Base-by-base conservation (phyloP, 257 asterid species). In the Solanum paucissectum region DNA sequence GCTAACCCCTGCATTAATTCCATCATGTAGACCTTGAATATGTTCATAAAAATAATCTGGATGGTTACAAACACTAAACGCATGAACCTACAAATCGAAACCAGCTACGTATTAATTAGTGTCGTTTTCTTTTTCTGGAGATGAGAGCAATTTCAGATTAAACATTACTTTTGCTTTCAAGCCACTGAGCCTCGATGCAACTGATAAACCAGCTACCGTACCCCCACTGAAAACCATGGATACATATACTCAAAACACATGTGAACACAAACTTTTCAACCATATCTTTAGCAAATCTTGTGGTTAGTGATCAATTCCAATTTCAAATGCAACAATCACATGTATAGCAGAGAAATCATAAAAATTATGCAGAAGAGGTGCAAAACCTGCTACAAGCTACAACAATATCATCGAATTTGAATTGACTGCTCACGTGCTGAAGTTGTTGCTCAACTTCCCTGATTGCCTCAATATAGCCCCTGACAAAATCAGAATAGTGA, bases 401-500 rank as follows among this genome's bases (percentile, higher is more conserved):
- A 90, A 94, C 94, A 84, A 95, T 92, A 91, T 95, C 98, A 73
- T 94, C 95, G 88, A 97, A 95, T 86, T 89, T 81, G 77, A 87
- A 77, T 87, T 74, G 90, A 34, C 90, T 87, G 38, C 64, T 87
- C 33, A 88, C 85, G 62, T 89, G 84, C 87, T 62, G 91, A 42
- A 93, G 87, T 91, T 97, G 99, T 82, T 92, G 94, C 89, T 94
- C 92, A 89, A 97, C 91, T 93, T 97, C 99, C 91, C 95, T 91
- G 86, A 93, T 89, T 89, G 99, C 98, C 92, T 96, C 98, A 75
- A 96, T 88, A 87, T 96, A 96, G 58, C 99, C 99, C 99, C 98
- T 96, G 94, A 83, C 89, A 89, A 88, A 42, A 73, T 83, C 66
- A 79, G 33, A 44, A 44, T 14, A 36, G 85, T 44, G 85, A 79